Evolutionary conservation across 2,329 filamentous ascomycete species (phyloP), one percentile per base, ranked within the genome.

Genomic region (Davidsoniella australis): DNA sequence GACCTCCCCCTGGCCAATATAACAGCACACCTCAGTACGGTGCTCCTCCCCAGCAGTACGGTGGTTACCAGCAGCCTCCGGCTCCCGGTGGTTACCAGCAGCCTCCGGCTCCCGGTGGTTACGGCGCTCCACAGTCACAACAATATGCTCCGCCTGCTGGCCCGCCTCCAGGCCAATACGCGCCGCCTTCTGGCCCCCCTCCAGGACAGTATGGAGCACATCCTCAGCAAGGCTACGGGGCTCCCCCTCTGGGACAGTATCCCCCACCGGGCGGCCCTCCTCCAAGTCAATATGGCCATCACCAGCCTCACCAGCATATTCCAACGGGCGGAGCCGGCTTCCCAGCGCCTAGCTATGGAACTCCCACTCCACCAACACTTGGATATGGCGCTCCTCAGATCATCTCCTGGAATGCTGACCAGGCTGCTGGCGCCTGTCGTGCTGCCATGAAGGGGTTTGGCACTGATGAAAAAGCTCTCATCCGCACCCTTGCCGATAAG

Each of bases 371-470:
- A 9, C 76, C 85, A 0, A 83, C 83, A 0, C 64, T 73, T 0
- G 88, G 88, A 36, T 95, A 94, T 58, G 77, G 78, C 2, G 72
- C 81, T 0, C 75, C 77, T 10, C 82, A 84, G 58, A 68, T 75
- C 42, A 82, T 85, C 41, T 70, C 75, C 26, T 80, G 72, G 70
- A 79, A 94, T 55, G 80, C 77, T 44, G 71, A 67, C 2, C 66
- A 69, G 10, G 79, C 91, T 57, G 82, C 85, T 0, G 75, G 86
- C 51, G 75, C 70, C 3, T 68, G 94, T 18, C 77, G 85, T 48
- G 74, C 74, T 56, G 85, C 89, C 2, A 94, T 95, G 86, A 94
- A 94, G 64, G 87, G 87, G 0, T 85, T 94, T 54, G 89, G 88
- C 33, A 95, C 88, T 0, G 78, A 96, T 58, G 88, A 95, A 62